phyloP scores from a whole-genome alignment of 495 filamentous ascomycete genomes.

The Neurospora terricola region DNA sequence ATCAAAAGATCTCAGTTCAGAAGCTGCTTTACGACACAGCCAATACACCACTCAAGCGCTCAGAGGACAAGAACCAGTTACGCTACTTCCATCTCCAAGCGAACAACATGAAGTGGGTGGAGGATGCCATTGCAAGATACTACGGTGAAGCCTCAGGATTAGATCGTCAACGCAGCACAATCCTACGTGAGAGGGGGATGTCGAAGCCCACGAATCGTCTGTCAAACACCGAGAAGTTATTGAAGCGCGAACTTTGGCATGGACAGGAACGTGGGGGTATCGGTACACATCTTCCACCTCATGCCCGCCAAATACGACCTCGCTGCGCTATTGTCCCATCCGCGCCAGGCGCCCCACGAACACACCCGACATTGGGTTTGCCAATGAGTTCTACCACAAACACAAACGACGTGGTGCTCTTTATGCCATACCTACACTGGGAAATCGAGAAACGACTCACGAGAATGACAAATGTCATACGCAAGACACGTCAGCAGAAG shows the following conservation, averaged over 20 bases:
- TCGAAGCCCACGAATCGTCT: background rate
- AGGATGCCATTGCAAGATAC: slow-evolving; percentile 16
- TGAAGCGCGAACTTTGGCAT: slow-evolving; percentile 21
- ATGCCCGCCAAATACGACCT: slow-evolving; percentile 18
- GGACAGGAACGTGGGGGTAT: slow-evolving; percentile 16
- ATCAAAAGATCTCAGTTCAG: slow-evolving; percentile 21
- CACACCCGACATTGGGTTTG: background rate
- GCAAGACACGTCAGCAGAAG: slow-evolving; percentile 10
- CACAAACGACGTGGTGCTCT: background rate
- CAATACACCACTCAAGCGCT: slow-evolving; percentile 11
- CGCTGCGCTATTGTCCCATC: slow-evolving; percentile 17
- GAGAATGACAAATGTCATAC: slow-evolving; percentile 18
- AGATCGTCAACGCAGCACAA: slow-evolving; percentile 8
- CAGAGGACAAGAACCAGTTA: slow-evolving; percentile 10
- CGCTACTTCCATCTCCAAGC: slow-evolving; percentile 21
- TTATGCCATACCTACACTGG: slow-evolving; percentile 20
- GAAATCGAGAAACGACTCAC: slow-evolving; percentile 17
- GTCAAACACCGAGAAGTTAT: slow-evolving; percentile 16
- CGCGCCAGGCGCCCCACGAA: slow-evolving; percentile 1
- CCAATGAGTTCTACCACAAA: background rate
- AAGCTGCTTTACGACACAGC: slow-evolving; percentile 13
- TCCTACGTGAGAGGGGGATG: background rate
- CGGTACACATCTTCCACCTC: slow-evolving; percentile 13
- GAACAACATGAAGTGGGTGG: slow-evolving; percentile 23
- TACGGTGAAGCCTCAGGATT: slow-evolving; percentile 8